Conservation (phyloP, 1,284 basidiomycete genomes). For the Thecaphora frezii region DNA sequence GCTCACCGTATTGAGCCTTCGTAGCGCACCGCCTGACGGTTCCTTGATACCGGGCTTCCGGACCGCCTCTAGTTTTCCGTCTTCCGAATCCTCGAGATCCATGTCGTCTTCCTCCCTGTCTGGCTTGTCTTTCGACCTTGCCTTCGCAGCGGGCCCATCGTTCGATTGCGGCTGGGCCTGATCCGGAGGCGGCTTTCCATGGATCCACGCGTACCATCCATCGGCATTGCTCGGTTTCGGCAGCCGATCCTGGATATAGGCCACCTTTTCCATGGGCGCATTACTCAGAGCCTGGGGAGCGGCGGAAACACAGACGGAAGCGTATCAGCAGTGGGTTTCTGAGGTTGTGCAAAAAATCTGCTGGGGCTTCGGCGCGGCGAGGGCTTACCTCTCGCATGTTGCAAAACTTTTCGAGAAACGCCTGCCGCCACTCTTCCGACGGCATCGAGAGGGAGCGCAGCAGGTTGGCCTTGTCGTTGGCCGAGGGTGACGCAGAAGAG, state of each 20-base stretch:
- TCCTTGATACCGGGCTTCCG: conserved; percentile 20
- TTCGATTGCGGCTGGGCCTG: too few species aligned
- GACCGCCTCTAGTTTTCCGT: background rate
- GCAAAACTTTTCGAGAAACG: conserved; percentile 22
- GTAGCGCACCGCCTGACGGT: conserved; percentile 9
- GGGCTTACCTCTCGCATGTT: conserved; percentile 10
- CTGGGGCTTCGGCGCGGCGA: too few species aligned
- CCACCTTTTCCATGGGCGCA: conserved; percentile 19
- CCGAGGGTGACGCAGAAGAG: background rate
- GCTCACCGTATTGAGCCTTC: conserved; percentile 1
- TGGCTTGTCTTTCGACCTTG: background rate
- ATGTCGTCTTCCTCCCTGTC: background rate
- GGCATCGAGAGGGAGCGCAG: conserved; percentile 17
- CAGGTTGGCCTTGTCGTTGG: background rate
- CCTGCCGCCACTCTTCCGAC: conserved; percentile 17
- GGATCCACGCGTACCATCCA: conserved; percentile 39
- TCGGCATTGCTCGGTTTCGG: conserved; percentile 21
- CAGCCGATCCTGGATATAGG: conserved; percentile 16
- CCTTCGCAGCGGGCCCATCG: too few species aligned
- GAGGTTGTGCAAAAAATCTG: too few species aligned
- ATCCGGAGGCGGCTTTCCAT: conserved; percentile 12
- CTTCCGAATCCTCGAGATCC: background rate
- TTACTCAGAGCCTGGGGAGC: conserved; percentile 16
- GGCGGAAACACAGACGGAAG: background rate
- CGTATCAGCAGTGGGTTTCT: too few species aligned